Conservation (phyloP, 148 eudicot species). For the Camellia lanceoleosa region DNA sequence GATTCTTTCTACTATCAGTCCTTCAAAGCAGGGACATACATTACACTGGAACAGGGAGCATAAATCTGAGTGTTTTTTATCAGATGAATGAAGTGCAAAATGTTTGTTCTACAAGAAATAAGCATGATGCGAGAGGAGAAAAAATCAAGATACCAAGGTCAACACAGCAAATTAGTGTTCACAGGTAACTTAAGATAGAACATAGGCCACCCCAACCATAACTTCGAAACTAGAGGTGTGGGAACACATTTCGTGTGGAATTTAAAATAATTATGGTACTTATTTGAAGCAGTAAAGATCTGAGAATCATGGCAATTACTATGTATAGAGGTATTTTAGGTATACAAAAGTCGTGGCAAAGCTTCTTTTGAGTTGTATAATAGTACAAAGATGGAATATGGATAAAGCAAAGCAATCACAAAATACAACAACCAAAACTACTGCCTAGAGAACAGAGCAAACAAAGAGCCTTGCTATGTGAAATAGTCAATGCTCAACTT, state of each 20-base stretch:
- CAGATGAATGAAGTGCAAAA: not conserved
- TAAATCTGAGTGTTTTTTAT: not conserved
- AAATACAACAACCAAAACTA: not conserved
- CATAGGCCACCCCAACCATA: not conserved
- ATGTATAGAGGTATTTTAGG: too few relatives aligned
- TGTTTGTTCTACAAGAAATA: not conserved
- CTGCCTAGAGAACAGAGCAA: not conserved
- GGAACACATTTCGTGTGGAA: too few relatives aligned
- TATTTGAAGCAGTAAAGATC: too few relatives aligned
- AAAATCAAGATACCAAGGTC: not conserved
- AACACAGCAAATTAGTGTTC: not conserved
- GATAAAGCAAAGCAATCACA: not conserved
- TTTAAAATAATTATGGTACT: too few relatives aligned
- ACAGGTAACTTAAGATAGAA: not conserved
- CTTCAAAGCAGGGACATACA: not conserved
- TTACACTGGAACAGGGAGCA: not conserved
- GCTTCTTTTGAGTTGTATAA: too few relatives aligned
- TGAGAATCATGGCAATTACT: too few relatives aligned
- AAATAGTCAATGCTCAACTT: not conserved
- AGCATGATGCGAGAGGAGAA: not conserved
- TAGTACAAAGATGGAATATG: too few relatives aligned
- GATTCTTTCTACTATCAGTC: not conserved
- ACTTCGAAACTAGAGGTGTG: not conserved
- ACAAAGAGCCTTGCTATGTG: not conserved
- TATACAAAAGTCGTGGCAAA: too few relatives aligned